Evolutionary conservation across 768 basidiomycete genomes (phyloP), one percentile per base, ranked within the genome.

Genomic region (Tubosaeta brunneosetosa): DNA sequence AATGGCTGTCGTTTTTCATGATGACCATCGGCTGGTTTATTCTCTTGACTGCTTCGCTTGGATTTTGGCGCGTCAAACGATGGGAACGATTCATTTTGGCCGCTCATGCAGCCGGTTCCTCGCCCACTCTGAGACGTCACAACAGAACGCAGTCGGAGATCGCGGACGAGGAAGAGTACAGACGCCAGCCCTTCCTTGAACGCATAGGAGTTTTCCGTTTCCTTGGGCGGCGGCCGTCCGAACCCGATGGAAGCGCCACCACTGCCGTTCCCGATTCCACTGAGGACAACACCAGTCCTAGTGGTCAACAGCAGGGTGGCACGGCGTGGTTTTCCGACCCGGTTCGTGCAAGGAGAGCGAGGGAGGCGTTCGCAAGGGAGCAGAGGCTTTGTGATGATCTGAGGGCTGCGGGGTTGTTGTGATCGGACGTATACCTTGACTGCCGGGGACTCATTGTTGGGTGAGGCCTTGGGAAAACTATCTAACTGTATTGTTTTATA

Each of bases 1-100:
- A 97, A 65, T 97, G 92, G 92, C 73, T 98, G 47, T 91, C 91
- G 14, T 98, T 97, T 74, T 82, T 94, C 72, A 72, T 97, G 59
- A 97, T 97, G 91, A 91, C 87, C 33, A 73, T 92, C 44, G 91
- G 86, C 2, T 91, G 89, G 89, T 91, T 91, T 70, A 74, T 93
- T 45, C 80, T 97, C 37, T 76, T 97, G 49, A 97, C 92, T 2
- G 91, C 90, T n/a, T 62, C 94, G 9, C 86, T 95, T 38, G 85
- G 89, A 25, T 97, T 84, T 71, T 91, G 87, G 86, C 83, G 91
- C 34, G 87, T 92, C 52, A 93, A 92, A 66, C 83, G 88, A 44
- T 93, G 90, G 90, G 91, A 93, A 66, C 76, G 80, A 52, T 82
- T 85, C 14, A 85, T 93, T 51, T 73, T 88, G 22, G 75, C 79